Conservation (phyloP, 257 asterid genomes). For the Solanum chiquidenum region DNA sequence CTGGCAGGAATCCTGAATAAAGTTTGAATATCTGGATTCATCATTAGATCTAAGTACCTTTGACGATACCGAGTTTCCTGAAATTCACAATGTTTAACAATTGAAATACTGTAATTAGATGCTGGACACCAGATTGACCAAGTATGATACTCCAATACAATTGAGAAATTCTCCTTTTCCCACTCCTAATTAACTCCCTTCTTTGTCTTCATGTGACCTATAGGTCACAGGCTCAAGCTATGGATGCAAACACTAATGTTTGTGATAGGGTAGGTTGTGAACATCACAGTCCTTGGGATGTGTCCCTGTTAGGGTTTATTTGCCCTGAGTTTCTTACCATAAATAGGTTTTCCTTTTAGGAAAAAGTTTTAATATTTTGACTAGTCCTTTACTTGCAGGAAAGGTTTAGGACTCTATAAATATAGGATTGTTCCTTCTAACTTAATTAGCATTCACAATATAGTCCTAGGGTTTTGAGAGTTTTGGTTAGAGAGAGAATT, state of each 20-base stretch:
- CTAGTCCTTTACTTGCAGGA: too few relatives aligned
- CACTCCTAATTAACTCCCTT: background rate
- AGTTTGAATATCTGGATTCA: background rate
- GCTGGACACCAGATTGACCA: background rate
- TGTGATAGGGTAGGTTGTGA: background rate
- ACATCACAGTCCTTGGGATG: background rate
- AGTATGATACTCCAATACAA: background rate
- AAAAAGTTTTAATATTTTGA: too few relatives aligned
- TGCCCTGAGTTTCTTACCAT: too few relatives aligned
- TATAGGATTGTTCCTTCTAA: too few relatives aligned
- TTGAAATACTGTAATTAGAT: background rate
- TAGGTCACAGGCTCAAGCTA: background rate
- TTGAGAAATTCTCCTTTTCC: background rate
- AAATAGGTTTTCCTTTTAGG: too few relatives aligned
- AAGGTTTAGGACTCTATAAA: too few relatives aligned
- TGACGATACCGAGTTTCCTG: conserved; percentile 1
- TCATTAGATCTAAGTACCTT: background rate
- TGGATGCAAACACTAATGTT: background rate
- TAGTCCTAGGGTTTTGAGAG: too few relatives aligned
- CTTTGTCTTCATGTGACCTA: background rate
- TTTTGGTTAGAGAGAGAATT: too few relatives aligned
- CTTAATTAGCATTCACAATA: too few relatives aligned
- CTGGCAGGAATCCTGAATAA: background rate
- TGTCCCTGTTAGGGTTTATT: too few relatives aligned
- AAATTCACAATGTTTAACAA: background rate